phyloP scores from a whole-genome alignment of 345 rosid species.

The Populus deltoides region DNA sequence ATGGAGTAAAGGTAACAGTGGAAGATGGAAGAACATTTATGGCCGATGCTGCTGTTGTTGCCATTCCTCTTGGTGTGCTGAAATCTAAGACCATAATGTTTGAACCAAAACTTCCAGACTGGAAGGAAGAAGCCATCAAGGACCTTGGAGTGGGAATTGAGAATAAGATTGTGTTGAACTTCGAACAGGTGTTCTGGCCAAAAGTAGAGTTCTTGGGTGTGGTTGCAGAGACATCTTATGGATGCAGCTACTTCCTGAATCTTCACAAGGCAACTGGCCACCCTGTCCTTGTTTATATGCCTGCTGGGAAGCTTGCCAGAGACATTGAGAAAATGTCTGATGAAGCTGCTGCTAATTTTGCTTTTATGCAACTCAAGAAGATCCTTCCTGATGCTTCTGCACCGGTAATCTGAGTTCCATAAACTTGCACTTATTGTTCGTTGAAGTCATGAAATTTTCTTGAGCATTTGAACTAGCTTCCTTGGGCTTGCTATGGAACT shows the following conservation, averaged over 20 bases:
- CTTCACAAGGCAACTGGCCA: conserved; percentile 97
- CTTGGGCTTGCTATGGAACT: not conserved
- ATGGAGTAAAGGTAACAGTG: conserved; percentile 77
- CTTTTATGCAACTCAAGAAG: conserved; percentile 73
- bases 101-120: conserved; percentile 84
- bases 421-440: not conserved
- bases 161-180: conserved; percentile 77
- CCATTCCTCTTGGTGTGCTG: conserved; percentile 87
- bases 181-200: conserved; percentile 92
- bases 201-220: conserved; percentile 96
- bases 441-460: not conserved
- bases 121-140: conserved; percentile 91
- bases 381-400: conserved; percentile 77
- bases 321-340: conserved; percentile 98
- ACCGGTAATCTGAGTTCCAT: conserved; percentile 40
- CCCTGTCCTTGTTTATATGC: conserved; percentile 89
- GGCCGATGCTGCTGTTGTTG: conserved; percentile 77
- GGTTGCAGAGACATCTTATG: conserved; percentile 82
- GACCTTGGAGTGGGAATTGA: conserved; percentile 91
- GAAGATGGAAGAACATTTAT: conserved; percentile 65
- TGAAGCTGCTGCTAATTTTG: conserved; percentile 87
- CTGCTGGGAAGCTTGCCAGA: conserved; percentile 93
- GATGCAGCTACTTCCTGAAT: conserved; percentile 91
- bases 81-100: conserved; percentile 61
- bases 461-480: not conserved